Evolutionary conservation across 495 filamentous ascomycete genomes (phyloP).

Genomic region (Aspergillus saccharolyticus): DNA sequence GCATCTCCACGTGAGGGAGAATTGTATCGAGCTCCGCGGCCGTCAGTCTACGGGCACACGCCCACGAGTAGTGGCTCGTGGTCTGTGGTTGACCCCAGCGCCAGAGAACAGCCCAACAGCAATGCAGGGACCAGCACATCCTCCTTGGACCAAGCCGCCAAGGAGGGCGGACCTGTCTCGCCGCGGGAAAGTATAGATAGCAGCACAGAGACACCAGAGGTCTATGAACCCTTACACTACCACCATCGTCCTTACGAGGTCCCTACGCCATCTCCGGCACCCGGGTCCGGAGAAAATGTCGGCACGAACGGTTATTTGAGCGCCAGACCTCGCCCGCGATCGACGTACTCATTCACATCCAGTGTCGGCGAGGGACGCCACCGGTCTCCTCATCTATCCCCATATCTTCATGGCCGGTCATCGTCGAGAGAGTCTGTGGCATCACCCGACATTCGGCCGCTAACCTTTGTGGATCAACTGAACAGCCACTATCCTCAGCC

Average conservation of each 20-base stretch:
- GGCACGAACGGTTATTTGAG: conserved; percentile 52
- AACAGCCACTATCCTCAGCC: conserved; percentile 87
- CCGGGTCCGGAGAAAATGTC: conserved; percentile 21
- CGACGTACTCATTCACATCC: conserved; percentile 65
- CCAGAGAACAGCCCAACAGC: conserved; percentile 21
- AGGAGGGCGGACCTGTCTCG: conserved; percentile 27
- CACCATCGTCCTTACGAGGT: conserved; percentile 42
- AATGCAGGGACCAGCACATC: conserved; percentile 23
- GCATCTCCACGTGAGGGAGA: conserved; percentile 40
- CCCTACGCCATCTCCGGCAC: conserved; percentile 13
- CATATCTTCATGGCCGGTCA: conserved; percentile 47
- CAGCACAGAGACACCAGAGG: conserved; percentile 28
- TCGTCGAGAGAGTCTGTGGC: conserved; percentile 55
- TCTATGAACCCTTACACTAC: conserved; percentile 46
- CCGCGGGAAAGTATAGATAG: conserved; percentile 41
- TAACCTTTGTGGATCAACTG: conserved; percentile 81
- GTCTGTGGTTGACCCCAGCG: conserved; percentile 31
- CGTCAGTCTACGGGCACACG: conserved; percentile 26
- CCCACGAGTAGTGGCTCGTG: conserved; percentile 39
- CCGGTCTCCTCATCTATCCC: conserved; percentile 48
- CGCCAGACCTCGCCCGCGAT: conserved; percentile 58
- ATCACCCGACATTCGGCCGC: conserved; percentile 71
- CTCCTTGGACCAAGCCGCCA: conserved; percentile 23
- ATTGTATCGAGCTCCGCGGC: conserved; percentile 23
- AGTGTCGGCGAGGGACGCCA: conserved; percentile 59